Conservation (phyloP, 495 filamentous ascomycete species). For the Annulohypoxylon bovei region DNA sequence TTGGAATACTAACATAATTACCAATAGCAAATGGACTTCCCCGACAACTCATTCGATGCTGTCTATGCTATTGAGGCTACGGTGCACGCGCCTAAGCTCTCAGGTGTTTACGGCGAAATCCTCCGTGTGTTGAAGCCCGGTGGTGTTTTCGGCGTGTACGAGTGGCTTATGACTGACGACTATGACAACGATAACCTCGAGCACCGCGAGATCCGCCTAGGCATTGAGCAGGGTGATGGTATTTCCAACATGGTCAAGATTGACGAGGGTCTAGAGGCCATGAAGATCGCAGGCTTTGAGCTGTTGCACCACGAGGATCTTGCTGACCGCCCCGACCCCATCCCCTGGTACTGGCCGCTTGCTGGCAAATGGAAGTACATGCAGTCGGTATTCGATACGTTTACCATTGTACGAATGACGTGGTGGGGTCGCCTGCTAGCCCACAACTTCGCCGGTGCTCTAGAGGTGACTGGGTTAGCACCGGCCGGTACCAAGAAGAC, state of each 20-base stretch:
- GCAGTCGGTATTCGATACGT: conserved; percentile 78
- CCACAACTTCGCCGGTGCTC: conserved; percentile 80
- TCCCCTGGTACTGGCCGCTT: conserved; percentile 97
- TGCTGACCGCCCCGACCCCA: conserved; percentile 77
- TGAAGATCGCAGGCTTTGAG: conserved; percentile 90
- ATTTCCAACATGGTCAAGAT: conserved; percentile 99
- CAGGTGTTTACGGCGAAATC: conserved; percentile 93
- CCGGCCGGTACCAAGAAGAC: conserved; percentile 94
- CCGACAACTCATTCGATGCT: conserved; percentile 89
- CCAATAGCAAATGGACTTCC: conserved; percentile 95
- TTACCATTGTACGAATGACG: conserved; percentile 92
- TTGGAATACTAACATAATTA: conserved; percentile 2
- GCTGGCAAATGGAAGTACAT: conserved; percentile 83
- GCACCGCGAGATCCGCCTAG: conserved; percentile 91
- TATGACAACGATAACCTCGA: conserved; percentile 90
- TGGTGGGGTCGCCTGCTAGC: conserved; percentile 77
- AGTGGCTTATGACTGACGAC: conserved; percentile 98
- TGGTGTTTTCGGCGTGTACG: conserved; percentile 96
- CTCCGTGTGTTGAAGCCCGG: conserved; percentile 96
- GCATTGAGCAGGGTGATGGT: conserved; percentile 95
- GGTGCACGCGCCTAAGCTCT: conserved; percentile 93
- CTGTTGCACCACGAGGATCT: conserved; percentile 89
- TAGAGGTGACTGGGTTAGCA: conserved; percentile 80
- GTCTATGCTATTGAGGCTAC: conserved; percentile 99
- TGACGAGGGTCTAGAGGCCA: conserved; percentile 82